Conservation (phyloP, 768 basidiomycete species). For the Gautieria morchelliformis region DNA sequence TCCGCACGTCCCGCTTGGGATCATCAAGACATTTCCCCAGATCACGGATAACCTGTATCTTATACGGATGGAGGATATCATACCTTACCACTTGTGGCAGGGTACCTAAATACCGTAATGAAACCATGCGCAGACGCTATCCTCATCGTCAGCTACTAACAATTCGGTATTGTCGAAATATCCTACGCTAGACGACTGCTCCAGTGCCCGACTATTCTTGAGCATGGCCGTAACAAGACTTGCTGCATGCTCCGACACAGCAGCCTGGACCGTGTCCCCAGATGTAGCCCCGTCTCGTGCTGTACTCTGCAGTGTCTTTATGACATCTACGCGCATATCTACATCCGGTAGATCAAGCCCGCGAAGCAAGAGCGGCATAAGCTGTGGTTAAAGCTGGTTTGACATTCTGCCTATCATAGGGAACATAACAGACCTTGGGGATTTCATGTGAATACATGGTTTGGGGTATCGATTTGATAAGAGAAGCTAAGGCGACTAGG, state of each 20-base stretch:
- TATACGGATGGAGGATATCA: conserved; percentile 74
- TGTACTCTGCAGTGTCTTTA: conserved; percentile 67
- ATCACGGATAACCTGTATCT: conserved; percentile 60
- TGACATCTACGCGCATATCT: conserved; percentile 67
- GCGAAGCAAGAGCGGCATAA: conserved; percentile 81
- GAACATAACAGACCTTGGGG: conserved; percentile 24
- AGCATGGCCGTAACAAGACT: conserved; percentile 67
- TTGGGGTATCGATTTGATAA: conserved; percentile 75
- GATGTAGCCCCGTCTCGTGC: conserved; percentile 40
- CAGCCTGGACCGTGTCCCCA: conserved; percentile 16
- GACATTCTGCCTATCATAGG: neutral
- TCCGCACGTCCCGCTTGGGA: conserved; percentile 74
- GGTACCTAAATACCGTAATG: conserved; percentile 63
- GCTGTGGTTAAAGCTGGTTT: conserved; percentile 32
- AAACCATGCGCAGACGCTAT: conserved; percentile 60
- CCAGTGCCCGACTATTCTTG: conserved; percentile 42
- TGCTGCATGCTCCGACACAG: conserved; percentile 58
- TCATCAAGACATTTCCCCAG: conserved; percentile 78
- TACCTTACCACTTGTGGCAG: conserved; percentile 75
- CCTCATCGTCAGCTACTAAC: neutral
- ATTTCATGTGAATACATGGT: conserved; percentile 64
- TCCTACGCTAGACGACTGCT: conserved; percentile 49
- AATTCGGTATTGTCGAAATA: neutral
- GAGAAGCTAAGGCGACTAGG: conserved; percentile 73
- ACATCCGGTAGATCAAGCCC: conserved; percentile 71